Evolutionary conservation across 2,329 filamentous ascomycete genomes (phyloP), one percentile per base, ranked within the genome.

Genomic region (Raffaelea arxii): DNA sequence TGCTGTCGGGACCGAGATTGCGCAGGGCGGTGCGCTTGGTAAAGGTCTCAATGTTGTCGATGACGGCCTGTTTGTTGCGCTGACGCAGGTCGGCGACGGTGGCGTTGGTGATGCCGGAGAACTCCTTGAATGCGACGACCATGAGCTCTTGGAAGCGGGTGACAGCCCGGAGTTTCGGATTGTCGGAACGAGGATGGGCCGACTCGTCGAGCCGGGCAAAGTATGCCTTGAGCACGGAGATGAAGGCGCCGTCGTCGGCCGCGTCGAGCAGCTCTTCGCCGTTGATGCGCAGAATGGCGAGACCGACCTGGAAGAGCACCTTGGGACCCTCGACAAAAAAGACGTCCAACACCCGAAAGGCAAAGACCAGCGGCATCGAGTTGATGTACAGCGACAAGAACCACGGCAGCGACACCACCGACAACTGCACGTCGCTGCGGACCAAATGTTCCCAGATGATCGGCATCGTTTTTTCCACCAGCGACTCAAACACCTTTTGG

Each of bases 391-490:
- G 74, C 5, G 91, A 97, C 47, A 98, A 74, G 62, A 98, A 98
- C 92, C 92, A 98, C 3, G 92, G 92, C 38, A 98, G 74, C 10
- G 91, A 97, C 16, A 97, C 92, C 27, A 98, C 92, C 0, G 92
- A 97, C 19, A 98, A 78, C 64, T 98, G 94, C 21, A 98, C 89
- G 59, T 98, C 92, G 49, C 86, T 92, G 67, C 92, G 94, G 54
- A 90, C 85, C n/a, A 98, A 78, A 59, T 98, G 92, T 21, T 97
- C 91, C 90, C 92, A 98, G 16, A 98, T 76, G 49, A 98, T 84
- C 2, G 92, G 92, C 90, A 98, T 97, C 2, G 92, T 98, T 68
- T 88, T 92, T 64, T 98, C 92, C n/a, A 98, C 92, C 4, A 98
- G 73, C 3, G 86, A 94, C 66, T 98, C 92, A 58, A 98, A 98